Base-by-base conservation (phyloP, 805 yeast genomes). In the Kockiozyma suomiensis region DNA sequence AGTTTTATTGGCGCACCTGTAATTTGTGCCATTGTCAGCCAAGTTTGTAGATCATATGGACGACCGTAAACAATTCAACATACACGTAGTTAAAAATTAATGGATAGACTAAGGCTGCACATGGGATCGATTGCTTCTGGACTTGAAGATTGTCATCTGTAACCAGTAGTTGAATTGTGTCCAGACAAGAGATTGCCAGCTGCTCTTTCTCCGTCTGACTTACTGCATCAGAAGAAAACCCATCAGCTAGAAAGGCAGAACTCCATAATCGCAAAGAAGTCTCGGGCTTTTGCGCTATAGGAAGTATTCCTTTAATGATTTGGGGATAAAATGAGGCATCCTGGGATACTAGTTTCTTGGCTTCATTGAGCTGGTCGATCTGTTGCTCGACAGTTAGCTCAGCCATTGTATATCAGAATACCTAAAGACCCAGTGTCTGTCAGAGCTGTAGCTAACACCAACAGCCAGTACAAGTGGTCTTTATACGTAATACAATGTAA, bases 81-180 rank as follows among this genome's bases (percentile, higher is more conserved):
- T 67, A 61, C 51, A 80, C 78, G 30, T 80, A 70, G 59, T 75
- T 79, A 62, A 82, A 77, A 41, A 79, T 64, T 66, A 77, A 68
- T 15, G 82, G 82, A 64, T 80, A 83, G n/a, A 78, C 69, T 42
- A 74, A 70, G 5, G 82, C 70, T 21, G 78, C 70, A 12, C 80
- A 72, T 25, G 77, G 70, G 3, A 81, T 70, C 15, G 79, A 73
- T 51, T 74, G 72, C 67, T 78, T 79, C 19, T 65, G 69, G 2
- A 74, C 70, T 15, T 35, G 52, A 2, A 62, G 38, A 45, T 73
- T 69, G 2, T 48, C 35, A 38, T 70, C 75, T 1, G 56, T 54
- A 13, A 72, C 56, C 51, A 76, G 66, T 4, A 50, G 53, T 28
- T 41, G 49, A 12, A 76, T 40, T 1, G 73, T 57, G 19, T 68